Percentiles rank a stretch among this genome's conserved stretches.
These are phyloP conservation scores for Phytophthora crassamura DNA, from an alignment of 352 stramenopile species.

Conservation along the genomic window DNA sequence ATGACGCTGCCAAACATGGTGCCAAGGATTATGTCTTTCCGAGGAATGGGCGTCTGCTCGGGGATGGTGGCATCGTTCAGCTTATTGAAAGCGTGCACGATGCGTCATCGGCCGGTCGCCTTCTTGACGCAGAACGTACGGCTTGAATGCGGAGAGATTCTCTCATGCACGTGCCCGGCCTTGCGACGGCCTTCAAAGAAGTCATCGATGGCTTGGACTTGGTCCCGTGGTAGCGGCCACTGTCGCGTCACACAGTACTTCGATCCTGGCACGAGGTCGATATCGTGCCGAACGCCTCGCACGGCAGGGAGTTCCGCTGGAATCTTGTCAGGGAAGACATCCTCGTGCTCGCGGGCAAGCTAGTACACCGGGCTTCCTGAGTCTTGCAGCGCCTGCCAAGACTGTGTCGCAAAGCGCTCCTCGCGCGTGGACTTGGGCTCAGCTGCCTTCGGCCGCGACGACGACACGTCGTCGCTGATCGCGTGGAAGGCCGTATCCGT, in stretches of 20 bases:
- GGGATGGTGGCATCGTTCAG: constrained; percentile 38
- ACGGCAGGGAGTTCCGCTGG: constrained; percentile 7
- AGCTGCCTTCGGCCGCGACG: no score
- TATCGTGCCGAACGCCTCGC: constrained; percentile 36
- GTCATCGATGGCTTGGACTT: constrained; percentile 28
- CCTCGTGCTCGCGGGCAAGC: constrained; percentile 8
- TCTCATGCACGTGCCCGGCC: constrained; percentile 21
- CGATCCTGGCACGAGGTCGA: constrained; percentile 26
- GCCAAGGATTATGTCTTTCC: no score
- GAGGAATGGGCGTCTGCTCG: no score
- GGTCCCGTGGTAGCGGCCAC: constrained; percentile 32
- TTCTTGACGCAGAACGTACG: constrained; percentile 41
- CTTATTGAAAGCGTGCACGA: constrained; percentile 49
- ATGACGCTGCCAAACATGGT: no score
- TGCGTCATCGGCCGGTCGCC: constrained; percentile 24
- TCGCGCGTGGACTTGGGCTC: no score
- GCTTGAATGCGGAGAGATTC: constrained; percentile 22
- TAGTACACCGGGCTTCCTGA: constrained; percentile 5
- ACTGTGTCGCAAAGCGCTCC: no score
- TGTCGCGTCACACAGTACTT: no score
- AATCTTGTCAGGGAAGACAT: constrained; percentile 37
- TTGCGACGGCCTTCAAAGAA: constrained; percentile 24
- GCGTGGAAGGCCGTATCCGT: no score
- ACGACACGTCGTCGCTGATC: no score
- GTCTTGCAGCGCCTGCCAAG: no score